Base-by-base conservation (phyloP, 345 rosid species). In the Zanthoxylum bungeanum region DNA sequence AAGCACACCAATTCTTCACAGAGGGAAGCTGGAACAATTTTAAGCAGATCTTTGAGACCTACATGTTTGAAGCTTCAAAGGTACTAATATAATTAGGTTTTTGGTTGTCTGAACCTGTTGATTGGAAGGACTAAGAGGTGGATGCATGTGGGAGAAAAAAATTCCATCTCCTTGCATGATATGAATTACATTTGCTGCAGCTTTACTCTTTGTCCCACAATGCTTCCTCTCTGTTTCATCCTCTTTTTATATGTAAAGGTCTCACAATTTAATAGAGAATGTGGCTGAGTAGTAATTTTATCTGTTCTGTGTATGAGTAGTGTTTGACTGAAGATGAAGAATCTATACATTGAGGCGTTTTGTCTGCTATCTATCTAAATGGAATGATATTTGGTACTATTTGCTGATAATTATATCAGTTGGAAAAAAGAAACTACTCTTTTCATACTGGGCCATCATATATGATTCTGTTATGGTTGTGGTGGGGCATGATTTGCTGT, bases 51-150 rank as follows among this genome's bases (percentile, higher is more conserved):
- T 95, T 92, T 76, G 89, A 85, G 59, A 78, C 80, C 66, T 88
- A 89, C 71, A 90, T 95, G 98, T 80, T 83, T 81, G 98, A 91
- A 81, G 93, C 96, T 64, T 90, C 98, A 44, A 95, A 86, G 99
- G 99, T 95, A 86, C 40, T 56, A 61, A 19, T 1, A 39, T 51
- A 55, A 56, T 42, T 53, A 52, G 10, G 30, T 24, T 57, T 69
- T 40, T 25, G 60, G 22, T 66, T 21, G 10, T 67, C 7, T 37
- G 39, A 56, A 19, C n/a, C 51, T 30, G 24, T 53, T 17, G 33
- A 52, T 34, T 49, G 52, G 51, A 40, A 65, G 50, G 28, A 33
- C 33, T n/a, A 9, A 12, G 37, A 30, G 66, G 67, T 14, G 19
- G 22, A 39, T 37, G 39, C 25, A 36, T 40, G 53, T 58, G 71